Base-by-base conservation (phyloP, 148 eudicot species). In the Oxyria digyna region DNA sequence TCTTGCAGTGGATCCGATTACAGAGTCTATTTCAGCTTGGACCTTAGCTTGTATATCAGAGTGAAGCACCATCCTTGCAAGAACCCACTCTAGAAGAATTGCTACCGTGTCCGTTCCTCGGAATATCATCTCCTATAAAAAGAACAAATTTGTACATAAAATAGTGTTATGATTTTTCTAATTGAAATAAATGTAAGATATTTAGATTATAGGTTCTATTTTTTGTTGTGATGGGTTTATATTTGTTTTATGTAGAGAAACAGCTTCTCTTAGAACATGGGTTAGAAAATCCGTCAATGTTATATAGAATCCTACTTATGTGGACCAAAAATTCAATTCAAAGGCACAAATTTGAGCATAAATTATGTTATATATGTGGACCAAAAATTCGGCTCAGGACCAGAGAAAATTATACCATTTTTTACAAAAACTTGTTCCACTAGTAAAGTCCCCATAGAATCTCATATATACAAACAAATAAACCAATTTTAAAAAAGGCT, bases 81-180 rank as follows among this genome's bases (percentile, higher is more conserved):
- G 78, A n/a, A 81, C 79, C 99, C 97, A 94, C 33, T 94, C 97
- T 12, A 94, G 70, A 0, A 90, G 81, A 20, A 90, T 94, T 3
- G 96, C 99, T 1, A 90, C 97, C 1, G 97, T 90, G 52, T 90
- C 99, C 11, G 97, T 94, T 13, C 99, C 99, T 49, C 99, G 82
- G 14, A 94, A 94, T 29, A 94, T 85, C 97, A 90, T 94, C 72
- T 94, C 99, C 99, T 94, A 4, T 23, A n/a, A 46, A 46, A 46
- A 13, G 23, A 13, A 46, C 52, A n/a, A 46, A 46, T n/a, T 46
- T 45, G 50, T 15, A 15, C n/a, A 45, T 45, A 45, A 45, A 45
- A 8, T 45, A 4, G 0, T 13, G 50, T 45, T 7, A 45, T n/a
- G n/a, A n/a, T n/a, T n/a, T n/a, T n/a, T n/a, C n/a, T n/a, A n/a